These are phyloP conservation scores for Thecaphora thlaspeos DNA, from an alignment of 1,284 basidiomycete species.

Conservation along the genomic window DNA sequence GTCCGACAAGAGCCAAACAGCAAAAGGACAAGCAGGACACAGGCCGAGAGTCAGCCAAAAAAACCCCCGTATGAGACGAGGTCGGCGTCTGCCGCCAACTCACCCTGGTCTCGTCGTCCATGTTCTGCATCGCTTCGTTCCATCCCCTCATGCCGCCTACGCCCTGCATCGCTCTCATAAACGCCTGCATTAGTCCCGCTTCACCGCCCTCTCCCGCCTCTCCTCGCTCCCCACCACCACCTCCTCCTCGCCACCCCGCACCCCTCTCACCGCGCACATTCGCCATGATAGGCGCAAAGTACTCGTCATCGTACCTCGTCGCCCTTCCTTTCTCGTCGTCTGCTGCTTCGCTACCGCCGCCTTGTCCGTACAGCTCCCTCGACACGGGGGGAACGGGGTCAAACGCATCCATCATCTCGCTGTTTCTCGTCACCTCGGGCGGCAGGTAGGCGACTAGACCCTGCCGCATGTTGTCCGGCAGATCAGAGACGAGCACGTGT, in stretches of 20 bases:
- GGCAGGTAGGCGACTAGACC: slow-evolving; percentile 48
- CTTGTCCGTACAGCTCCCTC: neutral
- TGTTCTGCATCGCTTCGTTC: slow-evolving; percentile 36
- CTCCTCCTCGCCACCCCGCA: neutral
- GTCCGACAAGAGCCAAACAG: neutral
- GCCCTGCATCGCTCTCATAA: slow-evolving; percentile 23
- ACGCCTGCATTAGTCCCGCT: slow-evolving; percentile 22
- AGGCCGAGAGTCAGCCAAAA: neutral
- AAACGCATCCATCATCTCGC: slow-evolving; percentile 43
- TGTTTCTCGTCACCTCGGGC: slow-evolving; percentile 31
- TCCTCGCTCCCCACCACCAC: neutral
- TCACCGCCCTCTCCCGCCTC: neutral
- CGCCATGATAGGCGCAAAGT: slow-evolving; percentile 37
- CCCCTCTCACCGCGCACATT: no score
- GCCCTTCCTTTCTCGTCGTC: slow-evolving; percentile 8
- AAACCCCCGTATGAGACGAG: no score
- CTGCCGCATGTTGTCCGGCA: slow-evolving; percentile 50
- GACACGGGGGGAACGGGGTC: slow-evolving; percentile 50
- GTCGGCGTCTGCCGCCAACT: neutral
- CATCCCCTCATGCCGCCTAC: slow-evolving; percentile 23
- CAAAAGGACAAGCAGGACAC: neutral
- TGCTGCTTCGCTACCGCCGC: slow-evolving; percentile 3
- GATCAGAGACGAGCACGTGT: slow-evolving; percentile 53
- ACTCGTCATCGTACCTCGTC: slow-evolving; percentile 48
- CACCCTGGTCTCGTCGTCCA: slow-evolving; percentile 46